Conservation (phyloP, 441 rosid genomes). For the Hura crepitans region DNA sequence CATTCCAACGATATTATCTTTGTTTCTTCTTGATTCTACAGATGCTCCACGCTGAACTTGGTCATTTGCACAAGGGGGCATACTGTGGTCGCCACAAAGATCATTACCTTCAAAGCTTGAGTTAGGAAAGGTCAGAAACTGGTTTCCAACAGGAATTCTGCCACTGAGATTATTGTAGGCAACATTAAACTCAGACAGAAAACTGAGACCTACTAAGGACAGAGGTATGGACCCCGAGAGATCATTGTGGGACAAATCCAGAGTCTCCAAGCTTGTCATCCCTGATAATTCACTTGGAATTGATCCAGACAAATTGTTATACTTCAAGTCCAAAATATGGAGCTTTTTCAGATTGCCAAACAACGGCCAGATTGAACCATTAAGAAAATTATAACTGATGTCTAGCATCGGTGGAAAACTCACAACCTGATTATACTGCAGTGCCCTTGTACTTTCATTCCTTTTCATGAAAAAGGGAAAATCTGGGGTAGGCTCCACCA, state of each 20-base stretch:
- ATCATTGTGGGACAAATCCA: slow-evolving; percentile 37
- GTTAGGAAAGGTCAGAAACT: slow-evolving; percentile 25
- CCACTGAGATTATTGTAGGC: slow-evolving; percentile 15
- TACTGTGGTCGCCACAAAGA: no score
- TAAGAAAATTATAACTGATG: slow-evolving; percentile 49
- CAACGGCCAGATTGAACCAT: slow-evolving; percentile 58
- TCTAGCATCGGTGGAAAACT: slow-evolving; percentile 62
- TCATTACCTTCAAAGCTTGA: slow-evolving; percentile 22
- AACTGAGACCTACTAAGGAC: slow-evolving; percentile 10
- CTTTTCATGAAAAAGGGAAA: not conserved
- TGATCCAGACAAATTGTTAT: slow-evolving; percentile 47
- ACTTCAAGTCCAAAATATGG: slow-evolving; percentile 44
- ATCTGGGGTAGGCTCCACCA: not conserved
- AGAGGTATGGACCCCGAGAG: slow-evolving; percentile 15
- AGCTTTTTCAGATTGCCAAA: slow-evolving; percentile 64
- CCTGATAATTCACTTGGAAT: slow-evolving; percentile 54
- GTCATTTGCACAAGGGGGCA: no score
- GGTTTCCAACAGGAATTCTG: slow-evolving; percentile 16
- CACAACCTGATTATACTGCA: slow-evolving; percentile 10
- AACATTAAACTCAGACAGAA: slow-evolving; percentile 19
- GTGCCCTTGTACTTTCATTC: not conserved
- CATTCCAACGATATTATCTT: no score
- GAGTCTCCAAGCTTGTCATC: slow-evolving; percentile 46
- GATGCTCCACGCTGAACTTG: no score
- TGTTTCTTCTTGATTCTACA: no score